These are phyloP conservation scores for Marsdenia floribunda DNA, from an alignment of 257 asterid species.

Conservation along the genomic window DNA sequence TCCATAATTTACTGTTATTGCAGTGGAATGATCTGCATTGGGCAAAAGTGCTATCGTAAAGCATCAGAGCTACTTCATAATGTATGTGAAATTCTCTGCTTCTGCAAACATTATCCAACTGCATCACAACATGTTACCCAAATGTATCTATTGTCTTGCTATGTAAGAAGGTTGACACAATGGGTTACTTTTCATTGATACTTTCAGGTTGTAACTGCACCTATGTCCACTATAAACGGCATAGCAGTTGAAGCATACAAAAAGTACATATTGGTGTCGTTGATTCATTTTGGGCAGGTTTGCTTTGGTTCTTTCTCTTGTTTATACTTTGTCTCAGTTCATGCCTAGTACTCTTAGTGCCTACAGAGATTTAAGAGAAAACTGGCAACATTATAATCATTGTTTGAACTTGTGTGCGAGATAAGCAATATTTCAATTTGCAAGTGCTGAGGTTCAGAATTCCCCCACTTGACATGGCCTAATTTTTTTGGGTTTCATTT, in stretches of 20 bases:
- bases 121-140: background rate
- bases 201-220: constrained; percentile 90
- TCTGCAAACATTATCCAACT: background rate
- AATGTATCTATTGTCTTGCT: constrained; percentile 3
- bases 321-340: background rate
- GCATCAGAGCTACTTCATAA: constrained; percentile 88
- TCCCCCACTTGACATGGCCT: background rate
- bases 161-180: background rate
- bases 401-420: background rate
- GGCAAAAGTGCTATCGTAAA: constrained; percentile 73
- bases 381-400: background rate
- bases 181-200: constrained; percentile 12
- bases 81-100: constrained; percentile 33
- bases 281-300: constrained; percentile 93
- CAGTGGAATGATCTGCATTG: constrained; percentile 96
- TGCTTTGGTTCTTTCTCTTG: constrained; percentile 9
- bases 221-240: constrained; percentile 74
- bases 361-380: background rate
- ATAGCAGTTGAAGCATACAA: constrained; percentile 97
- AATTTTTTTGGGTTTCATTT: background rate
- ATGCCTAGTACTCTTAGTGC: background rate
- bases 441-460: background rate
- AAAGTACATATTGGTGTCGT: constrained; percentile 77
- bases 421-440: background rate
- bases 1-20: constrained; percentile 15